These are phyloP conservation scores for Mycena venus DNA, from an alignment of 768 basidiomycete species.

Conservation along the genomic window DNA sequence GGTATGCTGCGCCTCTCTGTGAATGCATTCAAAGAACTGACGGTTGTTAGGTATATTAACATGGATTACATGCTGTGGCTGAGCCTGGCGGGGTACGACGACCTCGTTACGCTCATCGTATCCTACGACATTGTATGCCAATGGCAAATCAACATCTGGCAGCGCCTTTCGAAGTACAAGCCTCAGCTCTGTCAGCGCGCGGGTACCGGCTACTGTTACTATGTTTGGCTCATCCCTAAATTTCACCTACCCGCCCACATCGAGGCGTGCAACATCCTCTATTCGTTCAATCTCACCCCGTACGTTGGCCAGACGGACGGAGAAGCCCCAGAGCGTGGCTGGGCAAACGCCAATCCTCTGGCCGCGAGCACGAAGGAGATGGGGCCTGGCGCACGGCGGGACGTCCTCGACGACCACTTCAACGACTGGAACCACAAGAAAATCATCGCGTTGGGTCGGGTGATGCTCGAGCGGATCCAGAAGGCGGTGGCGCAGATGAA, in stretches of 20 bases:
- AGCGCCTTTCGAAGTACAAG: conserved; percentile 27
- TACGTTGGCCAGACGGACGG: too few species aligned
- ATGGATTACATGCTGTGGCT: too few species aligned
- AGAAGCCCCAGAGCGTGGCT: neutral
- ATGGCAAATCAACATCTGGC: conserved; percentile 28
- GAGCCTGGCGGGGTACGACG: conserved; percentile 23
- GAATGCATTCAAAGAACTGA: neutral
- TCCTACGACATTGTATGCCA: conserved; percentile 42
- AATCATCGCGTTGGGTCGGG: neutral
- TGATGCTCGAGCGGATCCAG: neutral
- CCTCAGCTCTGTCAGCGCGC: conserved; percentile 1
- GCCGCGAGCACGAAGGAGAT: neutral
- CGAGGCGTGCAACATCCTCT: too few species aligned
- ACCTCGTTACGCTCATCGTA: conserved; percentile 19
- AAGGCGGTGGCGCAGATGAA: neutral
- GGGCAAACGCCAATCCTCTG: neutral
- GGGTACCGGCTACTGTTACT: neutral
- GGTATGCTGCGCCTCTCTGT: conserved; percentile 18
- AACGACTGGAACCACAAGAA: too few species aligned
- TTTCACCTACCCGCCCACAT: neutral
- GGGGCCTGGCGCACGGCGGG: conserved; percentile 3
- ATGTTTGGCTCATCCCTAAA: conserved; percentile 8
- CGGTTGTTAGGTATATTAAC: neutral
- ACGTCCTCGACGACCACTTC: neutral
- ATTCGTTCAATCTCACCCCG: too few species aligned